These are phyloP conservation scores for Hondaea fermentalgiana DNA, from an alignment of 108 stramenopile genomes.

Conservation along the genomic window DNA sequence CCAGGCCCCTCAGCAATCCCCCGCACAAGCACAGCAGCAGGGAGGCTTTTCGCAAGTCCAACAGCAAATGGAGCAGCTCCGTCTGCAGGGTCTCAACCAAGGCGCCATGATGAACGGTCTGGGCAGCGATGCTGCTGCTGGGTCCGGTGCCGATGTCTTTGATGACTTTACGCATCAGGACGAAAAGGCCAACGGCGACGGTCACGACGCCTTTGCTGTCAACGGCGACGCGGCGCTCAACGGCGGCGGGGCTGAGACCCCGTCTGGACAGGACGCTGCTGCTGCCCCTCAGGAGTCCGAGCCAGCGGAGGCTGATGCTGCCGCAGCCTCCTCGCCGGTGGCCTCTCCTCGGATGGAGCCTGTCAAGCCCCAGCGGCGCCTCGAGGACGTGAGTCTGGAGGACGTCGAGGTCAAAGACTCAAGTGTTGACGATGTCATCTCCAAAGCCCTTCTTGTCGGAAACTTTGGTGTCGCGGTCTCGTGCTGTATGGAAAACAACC, in stretches of 20 bases:
- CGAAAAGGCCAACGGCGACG: background rate
- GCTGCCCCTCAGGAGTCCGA: background rate
- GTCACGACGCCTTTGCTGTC: background rate
- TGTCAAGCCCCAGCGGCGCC: background rate
- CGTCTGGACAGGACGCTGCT: no score
- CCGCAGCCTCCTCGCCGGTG: background rate
- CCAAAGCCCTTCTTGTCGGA: slow-evolving; percentile 78
- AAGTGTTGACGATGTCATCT: slow-evolving; percentile 63
- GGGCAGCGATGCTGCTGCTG: background rate
- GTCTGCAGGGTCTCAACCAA: background rate
- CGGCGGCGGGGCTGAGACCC: background rate
- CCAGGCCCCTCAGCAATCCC: background rate
- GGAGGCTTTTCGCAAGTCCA: background rate
- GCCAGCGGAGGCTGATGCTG: background rate
- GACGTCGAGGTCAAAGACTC: slow-evolving; percentile 36
- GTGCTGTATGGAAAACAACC: slow-evolving; percentile 75
- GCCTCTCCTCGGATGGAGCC: background rate
- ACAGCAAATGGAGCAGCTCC: background rate
- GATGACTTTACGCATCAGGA: background rate
- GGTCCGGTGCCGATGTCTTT: background rate
- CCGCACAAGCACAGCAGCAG: background rate
- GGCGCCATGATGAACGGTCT: background rate
- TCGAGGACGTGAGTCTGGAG: background rate
- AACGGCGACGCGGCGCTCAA: background rate
- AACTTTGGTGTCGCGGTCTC: slow-evolving; percentile 92